Evolutionary conservation across 768 basidiomycete genomes (phyloP).

Genomic region (Leccinellum luteum): DNA sequence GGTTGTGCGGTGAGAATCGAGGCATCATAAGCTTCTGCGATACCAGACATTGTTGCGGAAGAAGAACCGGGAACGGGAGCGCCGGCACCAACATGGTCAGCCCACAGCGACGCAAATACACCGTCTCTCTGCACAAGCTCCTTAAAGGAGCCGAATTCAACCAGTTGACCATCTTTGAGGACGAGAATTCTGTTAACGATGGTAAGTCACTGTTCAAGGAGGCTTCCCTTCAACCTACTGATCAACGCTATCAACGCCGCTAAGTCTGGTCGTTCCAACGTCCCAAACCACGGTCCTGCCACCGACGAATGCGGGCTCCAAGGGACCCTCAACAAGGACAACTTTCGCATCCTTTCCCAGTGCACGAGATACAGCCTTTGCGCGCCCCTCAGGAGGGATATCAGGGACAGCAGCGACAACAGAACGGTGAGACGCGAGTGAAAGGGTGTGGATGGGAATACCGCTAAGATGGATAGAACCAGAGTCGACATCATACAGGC

Average conservation of each 20-base stretch:
- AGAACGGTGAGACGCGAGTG: slow-evolving; percentile 72
- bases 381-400: slow-evolving; percentile 41
- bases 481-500: slow-evolving; percentile 89
- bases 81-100: slow-evolving; percentile 69
- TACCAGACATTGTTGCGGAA: slow-evolving; percentile 24
- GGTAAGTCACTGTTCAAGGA: not conserved
- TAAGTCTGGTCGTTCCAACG: slow-evolving; percentile 15
- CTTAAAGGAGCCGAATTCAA: slow-evolving; percentile 78
- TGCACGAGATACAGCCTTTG: slow-evolving; percentile 24
- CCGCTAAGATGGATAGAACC: slow-evolving; percentile 82
- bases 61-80: slow-evolving; percentile 37
- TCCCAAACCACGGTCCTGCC: slow-evolving; percentile 31
- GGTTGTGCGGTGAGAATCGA: slow-evolving; percentile 18
- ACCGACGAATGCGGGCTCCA: slow-evolving; percentile 17
- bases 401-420: slow-evolving; percentile 92
- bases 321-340: slow-evolving; percentile 25
- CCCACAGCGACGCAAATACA: slow-evolving; percentile 85
- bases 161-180: slow-evolving; percentile 84
- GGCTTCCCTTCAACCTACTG: slow-evolving; percentile 40
- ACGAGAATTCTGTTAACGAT: slow-evolving; percentile 68
- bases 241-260: slow-evolving; percentile 58
- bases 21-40: slow-evolving; percentile 26
- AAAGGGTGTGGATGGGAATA: slow-evolving; percentile 84
- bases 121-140: slow-evolving; percentile 73
- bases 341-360: slow-evolving; percentile 24